Conservation (phyloP, 495 filamentous ascomycete genomes). For the Pyrenopolyporus hunteri region DNA sequence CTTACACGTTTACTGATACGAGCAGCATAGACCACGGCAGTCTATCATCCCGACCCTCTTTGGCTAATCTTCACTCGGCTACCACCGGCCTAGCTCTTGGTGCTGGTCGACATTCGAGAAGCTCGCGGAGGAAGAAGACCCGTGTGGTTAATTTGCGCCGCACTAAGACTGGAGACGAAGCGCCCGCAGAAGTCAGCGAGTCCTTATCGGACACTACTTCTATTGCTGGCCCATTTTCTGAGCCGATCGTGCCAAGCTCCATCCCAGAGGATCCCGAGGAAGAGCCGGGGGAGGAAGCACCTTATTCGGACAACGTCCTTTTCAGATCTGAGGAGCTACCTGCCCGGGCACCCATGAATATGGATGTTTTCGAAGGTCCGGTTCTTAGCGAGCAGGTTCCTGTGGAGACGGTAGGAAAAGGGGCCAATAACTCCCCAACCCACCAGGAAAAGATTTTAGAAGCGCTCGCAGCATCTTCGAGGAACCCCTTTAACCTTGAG, state of each 20-base stretch:
- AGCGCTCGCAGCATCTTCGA: slow-evolving; percentile 40
- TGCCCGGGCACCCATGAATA: slow-evolving; percentile 40
- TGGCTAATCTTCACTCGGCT: slow-evolving; percentile 55
- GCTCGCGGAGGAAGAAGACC: slow-evolving; percentile 81
- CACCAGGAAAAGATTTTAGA: slow-evolving; percentile 44
- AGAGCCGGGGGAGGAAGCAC: slow-evolving; percentile 53
- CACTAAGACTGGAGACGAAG: slow-evolving; percentile 63
- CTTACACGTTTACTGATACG: slow-evolving; percentile 66
- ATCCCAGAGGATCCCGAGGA: slow-evolving; percentile 63
- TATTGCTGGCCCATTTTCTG: slow-evolving; percentile 53
- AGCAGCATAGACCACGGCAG: slow-evolving; percentile 56
- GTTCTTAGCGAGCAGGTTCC: slow-evolving; percentile 17
- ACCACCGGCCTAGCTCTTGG: slow-evolving; percentile 69
- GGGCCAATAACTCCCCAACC: slow-evolving; percentile 25
- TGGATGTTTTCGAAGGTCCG: slow-evolving; percentile 33
- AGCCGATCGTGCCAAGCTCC: slow-evolving; percentile 50
- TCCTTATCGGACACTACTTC: slow-evolving; percentile 46
- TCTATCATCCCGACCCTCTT: slow-evolving; percentile 54
- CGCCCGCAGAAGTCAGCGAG: slow-evolving; percentile 53
- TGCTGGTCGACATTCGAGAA: slow-evolving; percentile 67
- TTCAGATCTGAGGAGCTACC: slow-evolving; percentile 43
- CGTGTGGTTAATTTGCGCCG: slow-evolving; percentile 90
- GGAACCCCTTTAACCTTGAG: slow-evolving; percentile 43
- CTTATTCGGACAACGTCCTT: slow-evolving; percentile 50
- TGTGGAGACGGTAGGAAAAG: slow-evolving; percentile 16